phyloP scores from a whole-genome alignment of 257 asterid genomes.

The Thymus quinquecostatus region DNA sequence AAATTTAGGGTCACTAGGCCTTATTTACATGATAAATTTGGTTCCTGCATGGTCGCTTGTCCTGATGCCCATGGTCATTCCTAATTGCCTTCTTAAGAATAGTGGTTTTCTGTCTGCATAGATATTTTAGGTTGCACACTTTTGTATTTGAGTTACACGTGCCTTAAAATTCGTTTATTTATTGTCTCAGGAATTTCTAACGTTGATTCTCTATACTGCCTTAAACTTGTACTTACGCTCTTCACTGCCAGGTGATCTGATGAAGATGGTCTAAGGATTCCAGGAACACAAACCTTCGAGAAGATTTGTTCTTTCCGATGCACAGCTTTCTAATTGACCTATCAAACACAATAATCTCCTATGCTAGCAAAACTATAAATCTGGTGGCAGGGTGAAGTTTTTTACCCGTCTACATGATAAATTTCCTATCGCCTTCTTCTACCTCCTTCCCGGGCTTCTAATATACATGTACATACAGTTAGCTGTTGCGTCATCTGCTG shows the following conservation, averaged over 20 bases:
- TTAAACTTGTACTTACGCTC: slow-evolving; percentile 2
- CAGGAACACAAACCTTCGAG: slow-evolving; percentile 12
- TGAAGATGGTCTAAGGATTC: slow-evolving; percentile 28
- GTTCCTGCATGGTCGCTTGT: no score
- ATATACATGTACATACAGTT: neutral
- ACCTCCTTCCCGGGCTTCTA: neutral
- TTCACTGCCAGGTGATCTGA: slow-evolving; percentile 36
- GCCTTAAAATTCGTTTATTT: neutral
- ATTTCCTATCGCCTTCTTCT: neutral
- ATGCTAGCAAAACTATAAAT: slow-evolving; percentile 19
- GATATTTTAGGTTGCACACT: neutral
- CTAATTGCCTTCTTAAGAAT: neutral
- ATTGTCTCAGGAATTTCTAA: slow-evolving; percentile 4
- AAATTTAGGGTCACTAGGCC: neutral
- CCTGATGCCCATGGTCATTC: neutral
- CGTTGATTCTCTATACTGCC: neutral
- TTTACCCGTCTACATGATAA: neutral
- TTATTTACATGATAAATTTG: neutral
- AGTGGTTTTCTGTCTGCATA: slow-evolving; percentile 3
- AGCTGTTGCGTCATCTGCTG: neutral
- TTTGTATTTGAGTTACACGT: neutral
- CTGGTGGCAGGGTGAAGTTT: slow-evolving; percentile 18
- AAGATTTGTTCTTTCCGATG: neutral
- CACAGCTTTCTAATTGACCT: neutral
- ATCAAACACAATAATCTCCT: slow-evolving; percentile 6